Evolutionary conservation across 129 eudicot genomes (phyloP), one percentile per base, ranked within the genome.

Genomic region (Centella asiatica): DNA sequence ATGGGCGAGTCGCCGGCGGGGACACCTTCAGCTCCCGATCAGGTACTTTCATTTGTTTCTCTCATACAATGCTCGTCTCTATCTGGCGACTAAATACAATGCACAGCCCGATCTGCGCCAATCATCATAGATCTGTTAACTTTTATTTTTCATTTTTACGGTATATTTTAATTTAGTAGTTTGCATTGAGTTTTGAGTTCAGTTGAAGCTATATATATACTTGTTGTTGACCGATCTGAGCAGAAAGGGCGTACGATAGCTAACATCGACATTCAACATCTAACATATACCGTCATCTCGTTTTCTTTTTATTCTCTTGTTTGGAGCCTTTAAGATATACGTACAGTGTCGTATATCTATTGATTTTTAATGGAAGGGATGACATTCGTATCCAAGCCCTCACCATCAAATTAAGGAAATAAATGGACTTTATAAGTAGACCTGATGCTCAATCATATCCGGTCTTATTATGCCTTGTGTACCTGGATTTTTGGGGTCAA

Each of bases 11-110:
- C 94, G 20, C 88, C 85, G n/a, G 81, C 85, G 0, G 36, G 10
- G 33, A 53, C 59, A 19, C 88, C 94, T 3, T n/a, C 77, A 6
- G 77, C 94, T 22, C 50, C 80, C 23, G 94, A 85, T 46, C 59
- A 54, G 83, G 85, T 79, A 81, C 31, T 65, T 71, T 57, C 66
- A 39, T 10, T 39, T 49, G 18, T 33, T 6, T 60, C 24, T 11
- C 2, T 12, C 11, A 0, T 49, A 6, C 11, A 22, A 5, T 18
- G 17, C 13, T 24, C 9, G n/a, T 24, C 31, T 6, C 31, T 52
- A 52, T 23, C 18, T 9, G 3, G 17, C 15, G 25, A 9, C 40
- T 20, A 20, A 37, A 20, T 1, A 65, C 36, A 51, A 51, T 51
- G 61, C 33, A 5, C 25, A 5, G 33, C 1, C 26, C 6, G 70